Evolutionary conservation across 441 rosid species (phyloP).

Genomic region (Mallotus japonicus): DNA sequence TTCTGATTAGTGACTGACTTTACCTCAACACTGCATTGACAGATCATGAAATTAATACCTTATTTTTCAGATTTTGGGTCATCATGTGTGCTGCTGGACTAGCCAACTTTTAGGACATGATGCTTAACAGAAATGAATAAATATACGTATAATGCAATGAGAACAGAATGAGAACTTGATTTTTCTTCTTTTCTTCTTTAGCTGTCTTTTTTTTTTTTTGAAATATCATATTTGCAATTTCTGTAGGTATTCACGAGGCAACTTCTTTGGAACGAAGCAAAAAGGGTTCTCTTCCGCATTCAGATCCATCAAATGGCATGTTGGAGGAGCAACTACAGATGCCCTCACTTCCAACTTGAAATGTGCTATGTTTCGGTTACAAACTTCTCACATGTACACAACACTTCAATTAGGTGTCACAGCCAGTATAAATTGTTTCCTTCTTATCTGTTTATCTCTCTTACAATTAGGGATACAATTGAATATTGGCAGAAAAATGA

Average conservation of each 20-base stretch:
- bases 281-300: constrained; percentile 51
- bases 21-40: background rate
- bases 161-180: background rate
- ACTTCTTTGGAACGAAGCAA: constrained; percentile 66
- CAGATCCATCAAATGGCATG: constrained; percentile 47
- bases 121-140: background rate
- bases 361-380: constrained; percentile 5
- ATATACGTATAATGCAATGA: background rate
- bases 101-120: background rate
- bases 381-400: background rate
- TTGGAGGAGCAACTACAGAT: constrained; percentile 50
- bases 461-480: background rate
- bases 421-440: background rate
- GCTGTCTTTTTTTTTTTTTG: background rate
- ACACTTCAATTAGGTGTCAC: background rate
- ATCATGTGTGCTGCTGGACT: background rate
- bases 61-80: background rate
- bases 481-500: background rate
- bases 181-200: background rate
- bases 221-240: background rate
- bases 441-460: background rate
- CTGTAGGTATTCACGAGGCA: constrained; percentile 73
- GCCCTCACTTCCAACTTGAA: constrained; percentile 59
- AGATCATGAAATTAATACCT: background rate
- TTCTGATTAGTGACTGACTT: background rate